Evolutionary conservation across 2,329 filamentous ascomycete genomes (phyloP).

Genomic region (Xylariaceae sp.): DNA sequence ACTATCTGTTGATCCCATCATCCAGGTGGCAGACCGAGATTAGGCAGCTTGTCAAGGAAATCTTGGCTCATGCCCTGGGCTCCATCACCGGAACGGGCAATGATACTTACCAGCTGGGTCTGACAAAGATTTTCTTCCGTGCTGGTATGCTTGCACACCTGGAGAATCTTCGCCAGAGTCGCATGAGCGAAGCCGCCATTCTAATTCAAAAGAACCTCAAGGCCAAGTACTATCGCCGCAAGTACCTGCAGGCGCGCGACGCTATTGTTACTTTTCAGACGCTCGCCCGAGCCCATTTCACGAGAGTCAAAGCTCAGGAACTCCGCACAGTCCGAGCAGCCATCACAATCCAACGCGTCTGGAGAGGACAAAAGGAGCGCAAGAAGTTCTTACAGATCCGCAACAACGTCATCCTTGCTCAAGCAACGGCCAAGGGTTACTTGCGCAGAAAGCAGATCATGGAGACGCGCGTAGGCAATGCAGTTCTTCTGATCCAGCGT

Average conservation of each 20-base stretch:
- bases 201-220: constrained; percentile 98
- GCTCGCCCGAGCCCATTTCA: constrained; percentile 68
- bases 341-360: constrained; percentile 90
- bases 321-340: constrained; percentile 79
- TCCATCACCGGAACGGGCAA: constrained; percentile 65
- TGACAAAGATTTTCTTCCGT: constrained; percentile 99
- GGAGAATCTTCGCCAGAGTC: constrained; percentile 84
- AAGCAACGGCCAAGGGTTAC: constrained; percentile 88
- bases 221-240: constrained; percentile 89
- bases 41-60: constrained; percentile 86
- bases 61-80: constrained; percentile 81
- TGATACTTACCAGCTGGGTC: constrained; percentile 95
- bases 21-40: constrained; percentile 90
- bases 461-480: constrained; percentile 89
- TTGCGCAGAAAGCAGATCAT: constrained; percentile 85
- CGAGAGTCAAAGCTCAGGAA: constrained; percentile 72
- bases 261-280: constrained; percentile 79
- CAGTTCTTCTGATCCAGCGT: constrained; percentile 83
- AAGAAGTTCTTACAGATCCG: constrained; percentile 74
- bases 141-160: constrained; percentile 98
- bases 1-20: constrained; percentile 96
- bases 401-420: constrained; percentile 78
- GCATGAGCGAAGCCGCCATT: constrained; percentile 87
- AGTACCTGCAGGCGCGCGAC: constrained; percentile 80
- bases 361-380: constrained; percentile 86